Conservation (phyloP, 2,329 filamentous ascomycete species). For the Pseudogymnoascus sp. region DNA sequence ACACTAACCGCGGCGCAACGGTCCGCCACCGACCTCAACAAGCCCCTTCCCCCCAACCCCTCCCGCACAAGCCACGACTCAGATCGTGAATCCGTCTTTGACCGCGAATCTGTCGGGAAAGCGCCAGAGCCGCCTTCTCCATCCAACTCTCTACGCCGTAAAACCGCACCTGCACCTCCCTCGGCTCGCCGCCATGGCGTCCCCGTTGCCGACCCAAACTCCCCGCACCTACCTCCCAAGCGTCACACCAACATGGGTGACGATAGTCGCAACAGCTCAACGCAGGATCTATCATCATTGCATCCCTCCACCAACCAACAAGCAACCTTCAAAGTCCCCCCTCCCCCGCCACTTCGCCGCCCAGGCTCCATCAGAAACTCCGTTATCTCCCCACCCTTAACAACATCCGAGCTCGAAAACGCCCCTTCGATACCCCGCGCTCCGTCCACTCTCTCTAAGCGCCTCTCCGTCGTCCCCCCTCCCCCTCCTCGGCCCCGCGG, state of each 20-base stretch:
- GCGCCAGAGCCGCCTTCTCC: conserved; percentile 35
- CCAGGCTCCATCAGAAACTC: conserved; percentile 19
- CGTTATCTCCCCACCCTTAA: conserved; percentile 19
- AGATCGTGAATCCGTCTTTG: conserved; percentile 40
- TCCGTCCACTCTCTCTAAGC: conserved; percentile 34
- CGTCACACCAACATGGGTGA: conserved; percentile 25
- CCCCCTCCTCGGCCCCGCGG: conserved; percentile 33
- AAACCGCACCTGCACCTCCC: conserved; percentile 34
- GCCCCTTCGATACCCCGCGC: conserved; percentile 22
- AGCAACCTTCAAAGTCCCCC: conserved; percentile 21
- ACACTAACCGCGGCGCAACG: conserved; percentile 28
- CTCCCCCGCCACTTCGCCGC: conserved; percentile 27
- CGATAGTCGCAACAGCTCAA: conserved; percentile 16
- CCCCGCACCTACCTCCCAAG: conserved; percentile 18
- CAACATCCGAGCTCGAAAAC: conserved; percentile 17
- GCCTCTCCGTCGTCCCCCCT: conserved; percentile 21
- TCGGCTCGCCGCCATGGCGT: conserved; percentile 28
- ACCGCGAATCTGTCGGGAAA: conserved; percentile 45
- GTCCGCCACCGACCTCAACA: conserved; percentile 46
- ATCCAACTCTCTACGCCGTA: conserved; percentile 24
- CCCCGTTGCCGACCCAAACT: conserved; percentile 22
- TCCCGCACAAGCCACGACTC: conserved; percentile 35
- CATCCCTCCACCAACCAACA: conserved; percentile 11
- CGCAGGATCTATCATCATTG: conserved; percentile 13
- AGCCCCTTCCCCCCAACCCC: conserved; percentile 51